These are phyloP conservation scores for Mycena leptocephala DNA, from an alignment of 768 basidiomycete species.

Conservation along the genomic window DNA sequence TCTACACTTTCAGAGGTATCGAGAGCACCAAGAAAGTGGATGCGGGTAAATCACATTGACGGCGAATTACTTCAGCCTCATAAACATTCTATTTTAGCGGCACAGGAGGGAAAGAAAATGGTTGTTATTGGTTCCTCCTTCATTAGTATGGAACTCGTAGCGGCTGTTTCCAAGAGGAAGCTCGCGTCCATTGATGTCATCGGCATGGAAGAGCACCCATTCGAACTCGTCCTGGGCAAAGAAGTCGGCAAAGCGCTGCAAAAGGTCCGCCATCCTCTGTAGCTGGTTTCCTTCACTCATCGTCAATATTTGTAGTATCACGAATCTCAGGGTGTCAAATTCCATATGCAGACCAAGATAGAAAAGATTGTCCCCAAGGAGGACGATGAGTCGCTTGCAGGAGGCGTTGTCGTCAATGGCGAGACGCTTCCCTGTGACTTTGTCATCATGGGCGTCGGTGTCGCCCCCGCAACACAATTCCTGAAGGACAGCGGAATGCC, in stretches of 20 bases:
- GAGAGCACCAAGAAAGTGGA: conserved; percentile 82
- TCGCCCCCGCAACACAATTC: conserved; percentile 86
- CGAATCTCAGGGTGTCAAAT: conserved; percentile 87
- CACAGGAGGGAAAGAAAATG: conserved; percentile 80
- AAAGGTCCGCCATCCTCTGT: conserved; percentile 61
- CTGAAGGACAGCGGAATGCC: conserved; percentile 79
- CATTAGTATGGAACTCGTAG: conserved; percentile 94
- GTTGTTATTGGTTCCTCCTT: conserved; percentile 93
- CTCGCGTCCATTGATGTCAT: conserved; percentile 89
- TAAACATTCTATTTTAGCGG: conserved; percentile 54
- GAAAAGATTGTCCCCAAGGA: conserved; percentile 76
- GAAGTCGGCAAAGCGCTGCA: conserved; percentile 84
- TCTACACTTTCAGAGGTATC: conserved; percentile 82
- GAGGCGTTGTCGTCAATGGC: conserved; percentile 77
- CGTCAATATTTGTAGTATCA: conserved; percentile 67
- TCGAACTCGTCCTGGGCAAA: conserved; percentile 86
- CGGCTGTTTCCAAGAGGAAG: conserved; percentile 80
- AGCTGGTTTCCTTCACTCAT: not conserved
- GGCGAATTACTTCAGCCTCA: not conserved
- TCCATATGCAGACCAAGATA: conserved; percentile 83
- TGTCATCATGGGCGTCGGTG: conserved; percentile 91
- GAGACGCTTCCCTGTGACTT: conserved; percentile 80
- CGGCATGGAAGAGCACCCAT: conserved; percentile 87
- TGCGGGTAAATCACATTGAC: conserved; percentile 59
- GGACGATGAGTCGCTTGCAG: conserved; percentile 68